Conservation (phyloP, 768 basidiomycete genomes). For the Pulveroboletus sp. region DNA sequence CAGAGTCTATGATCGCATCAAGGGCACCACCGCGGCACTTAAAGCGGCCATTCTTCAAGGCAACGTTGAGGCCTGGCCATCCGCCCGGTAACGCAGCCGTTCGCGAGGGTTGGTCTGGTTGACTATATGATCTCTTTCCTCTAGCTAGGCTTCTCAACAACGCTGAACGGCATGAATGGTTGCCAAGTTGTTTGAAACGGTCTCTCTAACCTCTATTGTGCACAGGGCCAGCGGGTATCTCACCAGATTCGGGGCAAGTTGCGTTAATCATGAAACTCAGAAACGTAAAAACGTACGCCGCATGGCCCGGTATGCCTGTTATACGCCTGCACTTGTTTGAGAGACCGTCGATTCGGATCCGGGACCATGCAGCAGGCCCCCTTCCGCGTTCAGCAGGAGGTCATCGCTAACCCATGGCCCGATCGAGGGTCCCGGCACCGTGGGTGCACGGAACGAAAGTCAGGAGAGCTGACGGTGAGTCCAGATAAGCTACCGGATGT, state of each 20-base stretch:
- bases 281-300: constrained; percentile 36
- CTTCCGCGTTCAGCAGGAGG: neutral
- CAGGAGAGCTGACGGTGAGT: neutral
- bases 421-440: neutral
- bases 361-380: neutral
- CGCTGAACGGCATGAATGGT: constrained; percentile 47
- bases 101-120: neutral
- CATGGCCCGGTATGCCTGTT: neutral
- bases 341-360: constrained; percentile 22
- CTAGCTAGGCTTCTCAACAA: constrained; percentile 56
- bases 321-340: constrained; percentile 26
- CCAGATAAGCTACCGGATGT: neutral
- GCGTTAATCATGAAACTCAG: constrained; percentile 67
- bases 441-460: neutral
- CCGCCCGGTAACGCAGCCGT: constrained; percentile 64
- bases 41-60: constrained; percentile 57
- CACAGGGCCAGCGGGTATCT: constrained; percentile 58
- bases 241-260: constrained; percentile 67
- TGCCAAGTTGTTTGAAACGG: neutral
- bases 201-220: neutral
- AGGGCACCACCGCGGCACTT: constrained; percentile 47
- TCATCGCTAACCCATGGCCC: neutral
- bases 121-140: neutral
- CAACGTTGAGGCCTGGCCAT: constrained; percentile 55
- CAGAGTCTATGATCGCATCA: constrained; percentile 45